Conservation (phyloP, 257 asterid species). For the Coffea eugenioides region DNA sequence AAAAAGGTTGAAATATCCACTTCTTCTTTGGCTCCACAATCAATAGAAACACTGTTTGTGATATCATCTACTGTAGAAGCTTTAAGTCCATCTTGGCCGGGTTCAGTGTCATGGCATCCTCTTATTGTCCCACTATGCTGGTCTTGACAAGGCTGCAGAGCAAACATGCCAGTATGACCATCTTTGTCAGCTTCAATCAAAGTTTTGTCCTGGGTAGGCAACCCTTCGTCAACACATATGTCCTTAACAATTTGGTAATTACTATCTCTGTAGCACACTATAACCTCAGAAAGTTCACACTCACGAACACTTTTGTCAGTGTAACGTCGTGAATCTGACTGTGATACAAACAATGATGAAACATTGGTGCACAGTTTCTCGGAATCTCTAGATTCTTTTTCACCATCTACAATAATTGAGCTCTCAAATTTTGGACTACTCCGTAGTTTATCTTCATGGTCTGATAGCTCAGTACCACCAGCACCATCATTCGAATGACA, state of each 20-base stretch:
- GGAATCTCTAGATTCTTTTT: conserved; percentile 29
- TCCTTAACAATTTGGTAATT: conserved; percentile 53
- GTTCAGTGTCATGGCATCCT: conserved; percentile 27
- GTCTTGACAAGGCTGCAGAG: conserved; percentile 30
- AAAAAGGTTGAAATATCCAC: conserved; percentile 18
- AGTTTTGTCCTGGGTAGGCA: conserved; percentile 39
- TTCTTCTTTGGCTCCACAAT: conserved; percentile 27
- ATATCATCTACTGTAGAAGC: conserved; percentile 20
- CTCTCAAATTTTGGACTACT: conserved; percentile 29
- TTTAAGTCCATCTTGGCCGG: conserved; percentile 24
- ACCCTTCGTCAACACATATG: conserved; percentile 76
- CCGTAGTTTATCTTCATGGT: conserved; percentile 29
- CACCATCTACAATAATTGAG: conserved; percentile 29
- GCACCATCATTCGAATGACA: conserved; percentile 20
- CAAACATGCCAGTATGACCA: conserved; percentile 24
- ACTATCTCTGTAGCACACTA: conserved; percentile 54
- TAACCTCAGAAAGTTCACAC: conserved; percentile 52
- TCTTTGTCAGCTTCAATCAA: conserved; percentile 31
- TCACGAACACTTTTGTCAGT: conserved; percentile 53
- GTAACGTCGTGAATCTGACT: conserved; percentile 22
- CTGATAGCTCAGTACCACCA: conserved; percentile 34
- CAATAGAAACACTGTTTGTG: conserved; percentile 20
- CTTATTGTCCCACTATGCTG: conserved; percentile 16
- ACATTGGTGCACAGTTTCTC: conserved; percentile 20
- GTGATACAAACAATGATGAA: conserved; percentile 29